Evolutionary conservation across 2,329 filamentous ascomycete genomes (phyloP).

Genomic region (Aspergillus pseudoviridinutans): DNA sequence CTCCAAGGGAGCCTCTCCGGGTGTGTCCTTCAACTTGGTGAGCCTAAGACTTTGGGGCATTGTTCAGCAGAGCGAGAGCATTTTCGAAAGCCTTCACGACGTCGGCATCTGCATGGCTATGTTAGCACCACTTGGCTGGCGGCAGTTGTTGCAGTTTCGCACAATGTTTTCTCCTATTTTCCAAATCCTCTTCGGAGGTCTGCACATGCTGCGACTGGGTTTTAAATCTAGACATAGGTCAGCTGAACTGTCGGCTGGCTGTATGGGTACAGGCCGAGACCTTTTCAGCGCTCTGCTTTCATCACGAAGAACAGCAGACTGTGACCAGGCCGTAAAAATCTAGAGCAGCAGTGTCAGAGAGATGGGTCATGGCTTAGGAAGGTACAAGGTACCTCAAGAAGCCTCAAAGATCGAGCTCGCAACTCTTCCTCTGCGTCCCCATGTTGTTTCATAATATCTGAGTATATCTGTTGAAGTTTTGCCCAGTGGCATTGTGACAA

Average conservation of each 20-base stretch:
- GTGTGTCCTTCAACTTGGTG: background rate
- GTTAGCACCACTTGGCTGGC: constrained; percentile 9
- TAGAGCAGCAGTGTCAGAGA: constrained; percentile 33
- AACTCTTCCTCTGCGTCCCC: constrained; percentile 62
- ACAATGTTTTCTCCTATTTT: constrained; percentile 78
- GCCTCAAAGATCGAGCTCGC: constrained; percentile 61
- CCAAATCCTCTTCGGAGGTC: constrained; percentile 66
- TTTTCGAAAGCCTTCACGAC: constrained; percentile 48
- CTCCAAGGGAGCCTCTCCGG: too few species aligned
- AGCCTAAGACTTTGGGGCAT: constrained; percentile 20
- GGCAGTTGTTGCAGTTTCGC: constrained; percentile 34
- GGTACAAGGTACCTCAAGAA: constrained; percentile 55
- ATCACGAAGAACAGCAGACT: constrained; percentile 67
- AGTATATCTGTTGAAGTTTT: constrained; percentile 67
- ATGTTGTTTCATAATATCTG: constrained; percentile 60
- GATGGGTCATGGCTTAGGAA: background rate
- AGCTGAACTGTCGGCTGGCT: background rate
- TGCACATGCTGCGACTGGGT: constrained; percentile 75
- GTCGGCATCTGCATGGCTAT: constrained; percentile 32
- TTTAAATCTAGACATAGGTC: constrained; percentile 55
- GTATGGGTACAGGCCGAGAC: constrained; percentile 39
- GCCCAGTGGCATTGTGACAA: constrained; percentile 69
- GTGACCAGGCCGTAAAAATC: constrained; percentile 79
- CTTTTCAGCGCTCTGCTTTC: constrained; percentile 73
- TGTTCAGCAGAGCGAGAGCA: constrained; percentile 43